Evolutionary conservation across 139 green algal genomes (phyloP), one percentile per base, ranked within the genome.

Genomic region (Picochlorum sp.): DNA sequence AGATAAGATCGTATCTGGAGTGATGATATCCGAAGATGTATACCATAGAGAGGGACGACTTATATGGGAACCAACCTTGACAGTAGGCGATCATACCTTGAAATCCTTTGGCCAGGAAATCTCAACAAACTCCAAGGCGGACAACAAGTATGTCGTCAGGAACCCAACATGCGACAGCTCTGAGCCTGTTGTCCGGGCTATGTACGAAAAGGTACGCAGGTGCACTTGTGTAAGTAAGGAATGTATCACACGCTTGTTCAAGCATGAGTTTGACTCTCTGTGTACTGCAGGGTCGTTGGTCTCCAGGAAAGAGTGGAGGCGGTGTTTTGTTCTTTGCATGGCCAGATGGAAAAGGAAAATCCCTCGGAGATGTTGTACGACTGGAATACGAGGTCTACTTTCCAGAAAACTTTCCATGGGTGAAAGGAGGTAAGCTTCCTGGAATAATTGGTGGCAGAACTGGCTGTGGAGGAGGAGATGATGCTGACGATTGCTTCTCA

Each of bases 301-400:
- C 58, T 58, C 58, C 58, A n/a, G 21, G 20, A 18, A n/a, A 28
- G 7, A 23, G 18, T n/a, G 44, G 44, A 9, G 58, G 58, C 20
- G 58, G 58, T 52, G 58, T 32, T n/a, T 15, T 65, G 13, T 65
- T 65, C 58, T 65, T 45, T 32, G 58, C 58, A 32, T 65, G 58
- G 58, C 58, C 58, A 28, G 20, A 65, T 28, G 23, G 23, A 15
- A 51, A 26, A 24, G 44, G 21, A 28, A n/a, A 28, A 49, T 28
- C 13, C 2, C 16, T 65, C 1, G 58, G 58, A 23, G 44, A 52
- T 32, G 58, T 10, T 8, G 58, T 50, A 18, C n/a, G 58, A 18
- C 20, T 65, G 6, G 58, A 65, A 52, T 65, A 65, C 21, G 20
- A 65, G 28, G 58, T 65, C n/a, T 65, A 58, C 11, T 65, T 65